These are phyloP conservation scores for Ganoderma leucocontextum DNA, from an alignment of 1,284 basidiomycete species.

Conservation along the genomic window DNA sequence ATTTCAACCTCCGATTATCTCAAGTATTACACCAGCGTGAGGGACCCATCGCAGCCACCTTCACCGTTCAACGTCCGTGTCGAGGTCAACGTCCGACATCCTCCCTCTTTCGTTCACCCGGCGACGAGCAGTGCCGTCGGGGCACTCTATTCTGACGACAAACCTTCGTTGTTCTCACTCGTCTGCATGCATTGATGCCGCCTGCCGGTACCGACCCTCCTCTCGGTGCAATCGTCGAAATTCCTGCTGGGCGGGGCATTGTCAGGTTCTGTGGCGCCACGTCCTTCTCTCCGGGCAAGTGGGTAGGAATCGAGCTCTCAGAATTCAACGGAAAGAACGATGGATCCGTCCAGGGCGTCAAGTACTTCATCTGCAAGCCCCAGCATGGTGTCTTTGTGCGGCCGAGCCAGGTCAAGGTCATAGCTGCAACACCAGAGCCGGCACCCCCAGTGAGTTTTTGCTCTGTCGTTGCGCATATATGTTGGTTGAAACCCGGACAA, in stretches of 20 bases:
- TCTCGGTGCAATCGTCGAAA: slow-evolving; percentile 75
- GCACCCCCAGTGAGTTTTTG: slow-evolving; percentile 33
- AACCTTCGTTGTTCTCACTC: background rate
- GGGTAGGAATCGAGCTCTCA: slow-evolving; percentile 93
- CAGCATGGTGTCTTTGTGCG: slow-evolving; percentile 92
- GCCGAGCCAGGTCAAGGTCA: slow-evolving; percentile 83
- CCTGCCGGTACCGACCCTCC: slow-evolving; percentile 38
- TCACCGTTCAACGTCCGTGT: background rate
- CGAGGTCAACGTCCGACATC: slow-evolving; percentile 6
- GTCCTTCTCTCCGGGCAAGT: slow-evolving; percentile 88
- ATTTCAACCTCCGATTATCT: background rate
- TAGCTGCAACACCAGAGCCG: slow-evolving; percentile 55
- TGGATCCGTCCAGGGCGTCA: slow-evolving; percentile 84
- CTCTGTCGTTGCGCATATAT: slow-evolving; percentile 4
- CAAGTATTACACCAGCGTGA: too few species aligned
- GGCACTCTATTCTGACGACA: slow-evolving; percentile 8
- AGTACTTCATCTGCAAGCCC: slow-evolving; percentile 86
- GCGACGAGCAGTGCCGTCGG: slow-evolving; percentile 5
- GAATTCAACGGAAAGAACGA: slow-evolving; percentile 95
- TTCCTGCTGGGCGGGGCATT: slow-evolving; percentile 82
- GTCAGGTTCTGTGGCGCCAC: slow-evolving; percentile 91
- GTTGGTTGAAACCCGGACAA: slow-evolving; percentile 18
- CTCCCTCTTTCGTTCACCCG: slow-evolving; percentile 1
- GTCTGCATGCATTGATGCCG: slow-evolving; percentile 32
- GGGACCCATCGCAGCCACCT: background rate